Conservation (phyloP, 257 asterid genomes). For the Craterostigma plantagineum region DNA sequence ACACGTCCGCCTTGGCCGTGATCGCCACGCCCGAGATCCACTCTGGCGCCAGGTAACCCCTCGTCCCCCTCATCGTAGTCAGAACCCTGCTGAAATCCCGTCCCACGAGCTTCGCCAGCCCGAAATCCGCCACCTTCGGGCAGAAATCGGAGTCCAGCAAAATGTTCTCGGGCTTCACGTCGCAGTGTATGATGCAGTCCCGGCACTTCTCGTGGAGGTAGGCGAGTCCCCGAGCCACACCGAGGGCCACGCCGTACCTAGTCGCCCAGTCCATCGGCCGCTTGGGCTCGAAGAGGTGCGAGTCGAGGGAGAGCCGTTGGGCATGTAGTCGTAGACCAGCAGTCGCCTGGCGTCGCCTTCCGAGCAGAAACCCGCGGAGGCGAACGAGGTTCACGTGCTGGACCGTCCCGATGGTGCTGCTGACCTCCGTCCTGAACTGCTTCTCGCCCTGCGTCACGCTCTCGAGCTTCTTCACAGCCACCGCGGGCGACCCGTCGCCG, state of each 20-base stretch:
- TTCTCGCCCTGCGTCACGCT: constrained; percentile 42
- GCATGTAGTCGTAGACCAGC: constrained; percentile 60
- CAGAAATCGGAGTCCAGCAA: constrained; percentile 75
- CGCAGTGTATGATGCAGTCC: constrained; percentile 89
- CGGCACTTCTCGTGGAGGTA: constrained; percentile 83
- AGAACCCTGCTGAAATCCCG: constrained; percentile 51
- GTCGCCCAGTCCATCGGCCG: constrained; percentile 50
- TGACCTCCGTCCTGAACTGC: constrained; percentile 82
- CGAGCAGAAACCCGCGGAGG: constrained; percentile 81
- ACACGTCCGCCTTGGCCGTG: constrained; percentile 76
- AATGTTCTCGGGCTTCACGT: constrained; percentile 82
- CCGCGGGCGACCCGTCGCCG: constrained; percentile 63
- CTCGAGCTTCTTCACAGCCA: constrained; percentile 60
- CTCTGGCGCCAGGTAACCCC: constrained; percentile 82
- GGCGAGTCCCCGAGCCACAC: constrained; percentile 82
- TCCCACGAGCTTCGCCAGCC: constrained; percentile 66
- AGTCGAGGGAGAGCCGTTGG: constrained; percentile 62
- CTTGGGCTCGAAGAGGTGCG: constrained; percentile 32
- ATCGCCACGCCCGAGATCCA: constrained; percentile 54
- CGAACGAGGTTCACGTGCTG: constrained; percentile 80
- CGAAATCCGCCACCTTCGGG: constrained; percentile 84
- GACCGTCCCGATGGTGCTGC: constrained; percentile 75
- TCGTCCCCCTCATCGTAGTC: constrained; percentile 55
- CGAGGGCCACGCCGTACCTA: constrained; percentile 65
- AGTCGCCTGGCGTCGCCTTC: constrained; percentile 42